Conservation (phyloP, 306 rosid genomes). For the Ochetophila trinervis region DNA sequence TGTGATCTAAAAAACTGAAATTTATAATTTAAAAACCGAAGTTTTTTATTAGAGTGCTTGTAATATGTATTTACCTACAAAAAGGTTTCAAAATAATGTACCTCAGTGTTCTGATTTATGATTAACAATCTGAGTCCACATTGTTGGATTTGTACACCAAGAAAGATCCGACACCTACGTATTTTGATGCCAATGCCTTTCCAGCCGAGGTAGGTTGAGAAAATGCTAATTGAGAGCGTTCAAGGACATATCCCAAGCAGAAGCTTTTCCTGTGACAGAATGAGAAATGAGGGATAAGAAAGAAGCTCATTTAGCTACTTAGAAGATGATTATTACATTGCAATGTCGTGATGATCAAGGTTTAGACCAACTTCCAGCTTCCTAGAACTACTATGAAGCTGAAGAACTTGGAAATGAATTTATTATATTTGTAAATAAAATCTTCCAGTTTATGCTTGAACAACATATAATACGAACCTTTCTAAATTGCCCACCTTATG, state of each 20-base stretch:
- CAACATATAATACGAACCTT: not conserved
- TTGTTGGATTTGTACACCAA: conserved; percentile 54
- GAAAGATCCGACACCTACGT: conserved; percentile 49
- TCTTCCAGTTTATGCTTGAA: not conserved
- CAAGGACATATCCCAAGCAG: conserved; percentile 47
- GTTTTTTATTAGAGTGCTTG: no score
- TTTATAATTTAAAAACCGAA: no score
- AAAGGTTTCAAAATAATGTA: not conserved
- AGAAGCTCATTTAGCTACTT: not conserved
- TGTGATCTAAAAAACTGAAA: no score
- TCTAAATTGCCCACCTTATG: not conserved
- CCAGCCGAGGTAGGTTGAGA: conserved; percentile 81
- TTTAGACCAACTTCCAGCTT: no score
- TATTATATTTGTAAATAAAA: no score
- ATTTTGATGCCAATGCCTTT: conserved; percentile 64
- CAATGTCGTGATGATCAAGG: no score
- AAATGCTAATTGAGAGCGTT: conserved; percentile 62
- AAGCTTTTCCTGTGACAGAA: conserved; percentile 58
- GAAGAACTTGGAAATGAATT: no score
- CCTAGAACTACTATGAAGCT: no score
- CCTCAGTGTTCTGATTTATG: not conserved
- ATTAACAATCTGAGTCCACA: conserved; percentile 8
- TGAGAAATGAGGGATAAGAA: not conserved
- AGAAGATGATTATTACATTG: no score
- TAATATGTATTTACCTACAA: no score